These are phyloP conservation scores for Phialophora verrucosa DNA, from an alignment of 2,329 filamentous ascomycete genomes.

Conservation along the genomic window DNA sequence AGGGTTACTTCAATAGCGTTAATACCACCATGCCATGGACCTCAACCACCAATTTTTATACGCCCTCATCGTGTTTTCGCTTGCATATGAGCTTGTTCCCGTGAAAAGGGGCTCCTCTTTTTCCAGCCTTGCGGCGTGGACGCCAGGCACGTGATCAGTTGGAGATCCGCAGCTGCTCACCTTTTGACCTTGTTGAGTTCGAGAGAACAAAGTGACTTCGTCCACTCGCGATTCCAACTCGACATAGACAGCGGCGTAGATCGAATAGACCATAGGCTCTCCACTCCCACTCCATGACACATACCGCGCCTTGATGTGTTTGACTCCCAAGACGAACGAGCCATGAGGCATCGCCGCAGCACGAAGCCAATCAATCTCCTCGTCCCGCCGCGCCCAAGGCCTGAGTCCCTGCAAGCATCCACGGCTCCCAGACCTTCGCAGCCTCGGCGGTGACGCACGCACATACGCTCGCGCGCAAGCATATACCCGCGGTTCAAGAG, in stretches of 20 bases:
- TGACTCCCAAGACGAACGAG: not conserved
- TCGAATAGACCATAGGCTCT: not conserved
- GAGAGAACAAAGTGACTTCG: not conserved
- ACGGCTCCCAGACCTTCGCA: not conserved
- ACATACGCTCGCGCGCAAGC: no score
- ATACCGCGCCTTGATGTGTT: constrained; percentile 1
- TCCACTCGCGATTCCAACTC: not conserved
- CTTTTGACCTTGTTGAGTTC: not conserved
- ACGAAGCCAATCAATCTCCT: constrained; percentile 2
- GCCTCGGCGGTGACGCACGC: not conserved
- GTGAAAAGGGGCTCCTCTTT: not conserved
- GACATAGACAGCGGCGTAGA: not conserved
- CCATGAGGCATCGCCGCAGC: constrained; percentile 1
- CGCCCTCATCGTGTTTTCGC: not conserved
- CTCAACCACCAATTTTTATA: not conserved
- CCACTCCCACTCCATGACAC: not conserved
- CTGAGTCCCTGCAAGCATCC: not conserved
- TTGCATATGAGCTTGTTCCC: not conserved
- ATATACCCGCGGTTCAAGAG: not conserved
- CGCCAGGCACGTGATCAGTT: not conserved
- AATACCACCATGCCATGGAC: not conserved
- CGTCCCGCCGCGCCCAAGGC: not conserved
- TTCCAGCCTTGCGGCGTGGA: not conserved
- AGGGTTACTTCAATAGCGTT: constrained; percentile 3
- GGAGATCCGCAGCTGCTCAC: constrained; percentile 4